Evolutionary conservation across 495 filamentous ascomycete species (phyloP), one percentile per base, ranked within the genome.

Genomic region (Thozetella sp.): DNA sequence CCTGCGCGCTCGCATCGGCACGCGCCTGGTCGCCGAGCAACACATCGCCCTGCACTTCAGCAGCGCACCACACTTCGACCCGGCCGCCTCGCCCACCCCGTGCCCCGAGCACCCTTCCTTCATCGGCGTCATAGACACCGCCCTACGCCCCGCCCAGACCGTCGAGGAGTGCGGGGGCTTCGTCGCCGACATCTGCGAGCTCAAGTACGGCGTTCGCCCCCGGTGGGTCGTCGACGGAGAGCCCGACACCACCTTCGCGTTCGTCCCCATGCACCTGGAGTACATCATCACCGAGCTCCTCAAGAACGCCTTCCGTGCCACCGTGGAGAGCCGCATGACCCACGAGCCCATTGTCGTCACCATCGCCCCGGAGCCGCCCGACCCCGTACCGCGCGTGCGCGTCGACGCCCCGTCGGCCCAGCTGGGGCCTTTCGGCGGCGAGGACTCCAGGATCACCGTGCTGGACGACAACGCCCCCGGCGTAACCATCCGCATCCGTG

Each of bases 81-180:
- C 76, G 2, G 59, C 58, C 51, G 68, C 73, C 58, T 73, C 67
- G 37, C 73, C 73, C 10, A 76, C 71, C 1, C 77, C 79, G 10
- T 79, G 74, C n/a, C 76, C 81, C 1, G 76, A 81, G 24, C 75
- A 85, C 11, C 83, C 86, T 0, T 88, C 86, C 55, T 97, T 93
- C 68, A 96, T 97, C 60, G 95, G 95, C n/a, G 93, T 97, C 11
- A 97, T 99, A 60, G 95, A 99, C 77, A 98, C 95, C 0, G 88
- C 89, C 1, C 76, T 99, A 22, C 90, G 88, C 24, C 95, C 94
- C 0, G 90, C 93, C 0, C 80, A 82, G 22, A 91, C 91, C 26
- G 83, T 98, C 54, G 86, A 91, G 57, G 80, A 82, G 2, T 97
- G 94, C 72, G 92, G 92, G 56, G 86, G 88, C 58, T 95, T 96